These are phyloP conservation scores for Alternaria incomplexa DNA, from an alignment of 2,329 filamentous ascomycete species.

Conservation along the genomic window DNA sequence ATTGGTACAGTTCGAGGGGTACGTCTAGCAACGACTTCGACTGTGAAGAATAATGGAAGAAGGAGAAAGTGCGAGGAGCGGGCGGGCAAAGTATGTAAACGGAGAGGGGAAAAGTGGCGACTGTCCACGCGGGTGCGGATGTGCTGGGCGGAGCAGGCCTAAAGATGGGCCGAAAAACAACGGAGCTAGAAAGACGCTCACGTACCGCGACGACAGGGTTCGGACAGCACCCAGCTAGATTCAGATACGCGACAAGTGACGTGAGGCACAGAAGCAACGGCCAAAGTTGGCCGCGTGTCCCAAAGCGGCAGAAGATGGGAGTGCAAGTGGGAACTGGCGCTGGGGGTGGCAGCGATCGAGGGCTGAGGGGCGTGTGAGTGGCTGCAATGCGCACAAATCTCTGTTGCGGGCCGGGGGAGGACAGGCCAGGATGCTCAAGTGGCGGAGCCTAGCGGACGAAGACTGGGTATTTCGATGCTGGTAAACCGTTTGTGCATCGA, in stretches of 20 bases:
- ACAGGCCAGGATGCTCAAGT: slow-evolving; percentile 13
- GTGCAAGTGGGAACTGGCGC: slow-evolving; percentile 11
- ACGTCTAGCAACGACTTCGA: slow-evolving; percentile 30
- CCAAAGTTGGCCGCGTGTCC: slow-evolving; percentile 8
- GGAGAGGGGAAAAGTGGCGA: slow-evolving; percentile 35
- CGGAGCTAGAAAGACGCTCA: slow-evolving; percentile 23
- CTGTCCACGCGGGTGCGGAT: slow-evolving; percentile 23
- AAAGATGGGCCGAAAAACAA: slow-evolving; percentile 34
- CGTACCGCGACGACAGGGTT: slow-evolving; percentile 25
- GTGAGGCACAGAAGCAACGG: slow-evolving; percentile 17
- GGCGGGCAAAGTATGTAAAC: slow-evolving; percentile 16
- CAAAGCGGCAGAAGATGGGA: slow-evolving; percentile 10
- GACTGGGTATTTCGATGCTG: slow-evolving; percentile 12
- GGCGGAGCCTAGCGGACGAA: slow-evolving; percentile 11
- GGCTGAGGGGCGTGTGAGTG: slow-evolving; percentile 9
- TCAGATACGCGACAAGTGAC: slow-evolving; percentile 26
- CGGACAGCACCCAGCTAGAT: slow-evolving; percentile 21
- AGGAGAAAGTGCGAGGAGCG: slow-evolving; percentile 7
- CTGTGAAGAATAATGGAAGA: slow-evolving; percentile 16
- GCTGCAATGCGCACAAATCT: slow-evolving; percentile 17
- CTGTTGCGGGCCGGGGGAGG: slow-evolving; percentile 15
- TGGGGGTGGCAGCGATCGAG: slow-evolving; percentile 25
- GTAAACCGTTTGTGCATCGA: slow-evolving; percentile 15
- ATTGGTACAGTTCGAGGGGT: slow-evolving; percentile 17
- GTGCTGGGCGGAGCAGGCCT: slow-evolving; percentile 27